A percentile compares a stretch with the other conserved stretches of the same genome.
Conservation (phyloP, 192 early-diverging fungal species). For the Coemansia sp. region DNA sequence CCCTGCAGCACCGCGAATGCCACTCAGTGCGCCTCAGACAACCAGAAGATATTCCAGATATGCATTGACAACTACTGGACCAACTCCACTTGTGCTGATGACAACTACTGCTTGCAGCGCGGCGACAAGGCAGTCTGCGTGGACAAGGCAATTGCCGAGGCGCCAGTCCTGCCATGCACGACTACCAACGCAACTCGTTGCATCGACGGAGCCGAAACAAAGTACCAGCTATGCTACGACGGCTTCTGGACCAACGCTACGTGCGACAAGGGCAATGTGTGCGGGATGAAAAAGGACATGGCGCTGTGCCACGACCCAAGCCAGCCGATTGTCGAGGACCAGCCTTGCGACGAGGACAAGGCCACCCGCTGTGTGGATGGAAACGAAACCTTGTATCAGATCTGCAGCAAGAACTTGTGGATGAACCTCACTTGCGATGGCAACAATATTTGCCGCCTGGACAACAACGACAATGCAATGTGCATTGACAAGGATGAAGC, state of each 20-base stretch:
- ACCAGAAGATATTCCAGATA: slow-evolving; percentile 31
- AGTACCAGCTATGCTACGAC: slow-evolving; percentile 30
- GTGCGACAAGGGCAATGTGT: slow-evolving; percentile 31
- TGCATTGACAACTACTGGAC: slow-evolving; percentile 45
- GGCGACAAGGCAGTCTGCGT: slow-evolving; percentile 18
- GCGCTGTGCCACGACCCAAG: slow-evolving; percentile 41
- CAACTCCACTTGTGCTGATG: slow-evolving; percentile 33
- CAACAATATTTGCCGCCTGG: slow-evolving; percentile 30
- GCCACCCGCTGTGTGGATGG: slow-evolving; percentile 20
- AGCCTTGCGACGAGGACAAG: slow-evolving; percentile 27
- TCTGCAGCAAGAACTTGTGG: slow-evolving; percentile 41
- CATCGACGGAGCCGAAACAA: slow-evolving; percentile 8
- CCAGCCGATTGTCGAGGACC: slow-evolving; percentile 30
- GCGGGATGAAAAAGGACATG: slow-evolving; percentile 27
- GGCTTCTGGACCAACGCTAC: slow-evolving; percentile 34
- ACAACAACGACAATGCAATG: slow-evolving; percentile 13
- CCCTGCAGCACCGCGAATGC: slow-evolving; percentile 22
- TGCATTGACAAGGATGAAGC: slow-evolving; percentile 31
- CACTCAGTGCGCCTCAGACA: slow-evolving; percentile 29
- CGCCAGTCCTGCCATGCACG: slow-evolving; percentile 20
- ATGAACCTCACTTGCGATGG: slow-evolving; percentile 31
- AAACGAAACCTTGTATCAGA: slow-evolving; percentile 27
- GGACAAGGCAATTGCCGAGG: slow-evolving; percentile 30
- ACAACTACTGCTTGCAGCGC: slow-evolving; percentile 24
- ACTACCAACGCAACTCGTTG: slow-evolving; percentile 27